Evolutionary conservation across 2,329 filamentous ascomycete species (phyloP).

Genomic region (Calonectria hongkongensis): DNA sequence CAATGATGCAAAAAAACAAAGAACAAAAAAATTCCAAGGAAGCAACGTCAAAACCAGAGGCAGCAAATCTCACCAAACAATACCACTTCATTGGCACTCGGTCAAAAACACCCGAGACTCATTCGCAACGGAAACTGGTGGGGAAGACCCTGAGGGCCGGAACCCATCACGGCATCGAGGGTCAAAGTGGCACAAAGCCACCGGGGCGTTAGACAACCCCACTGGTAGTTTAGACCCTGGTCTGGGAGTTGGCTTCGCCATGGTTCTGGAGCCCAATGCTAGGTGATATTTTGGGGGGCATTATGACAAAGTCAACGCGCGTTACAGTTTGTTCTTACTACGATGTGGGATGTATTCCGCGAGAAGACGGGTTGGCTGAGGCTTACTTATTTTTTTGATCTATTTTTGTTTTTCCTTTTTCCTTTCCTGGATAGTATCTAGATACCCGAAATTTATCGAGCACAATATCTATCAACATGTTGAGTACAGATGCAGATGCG

Average conservation of each 20-base stretch:
- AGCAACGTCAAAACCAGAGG: neutral
- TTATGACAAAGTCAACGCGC: neutral
- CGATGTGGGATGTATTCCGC: conserved; percentile 2
- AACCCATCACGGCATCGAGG: conserved; percentile 49
- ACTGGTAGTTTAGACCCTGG: conserved; percentile 20
- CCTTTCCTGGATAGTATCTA: conserved; percentile 32
- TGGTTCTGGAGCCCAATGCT: conserved; percentile 9
- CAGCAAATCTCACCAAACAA: neutral
- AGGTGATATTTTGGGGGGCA: conserved; percentile 8
- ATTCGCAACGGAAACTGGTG: conserved; percentile 41
- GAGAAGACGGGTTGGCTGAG: neutral
- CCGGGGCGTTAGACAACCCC: conserved; percentile 12
- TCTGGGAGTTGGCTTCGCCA: neutral
- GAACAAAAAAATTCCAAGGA: neutral
- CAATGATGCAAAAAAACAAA: neutral
- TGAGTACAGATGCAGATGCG: neutral
- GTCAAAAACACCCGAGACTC: neutral
- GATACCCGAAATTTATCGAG: conserved; percentile 38
- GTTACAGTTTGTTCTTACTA: neutral
- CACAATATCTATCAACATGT: conserved; percentile 16
- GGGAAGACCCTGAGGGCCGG: conserved; percentile 26
- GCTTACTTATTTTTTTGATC: neutral
- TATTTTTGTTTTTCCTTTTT: neutral
- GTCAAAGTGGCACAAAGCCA: conserved; percentile 46
- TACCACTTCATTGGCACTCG: conserved; percentile 5